Evolutionary conservation across 306 rosid genomes (phyloP), one percentile per base, ranked within the genome.

Genomic region (Inga leiocalycina): DNA sequence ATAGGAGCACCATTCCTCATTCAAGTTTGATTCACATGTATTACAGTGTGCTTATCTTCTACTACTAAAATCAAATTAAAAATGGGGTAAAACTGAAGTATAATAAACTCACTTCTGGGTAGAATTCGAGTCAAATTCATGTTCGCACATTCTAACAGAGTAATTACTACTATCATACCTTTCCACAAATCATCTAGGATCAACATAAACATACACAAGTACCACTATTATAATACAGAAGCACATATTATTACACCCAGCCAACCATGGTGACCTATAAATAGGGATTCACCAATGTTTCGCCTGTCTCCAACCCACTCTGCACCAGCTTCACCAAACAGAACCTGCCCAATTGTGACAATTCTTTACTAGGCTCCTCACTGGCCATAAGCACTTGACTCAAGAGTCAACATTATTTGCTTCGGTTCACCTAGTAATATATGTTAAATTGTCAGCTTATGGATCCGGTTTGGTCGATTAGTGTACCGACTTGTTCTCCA

Each of bases 401-500:
- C 49, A 46, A 71, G 75, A 12, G 76, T 22, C 76, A 45, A 10
- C 39, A 45, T 44, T 62, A 64, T 68, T 74, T 62, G 49, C 62
- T 76, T 66, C 86, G 49, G 65, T 37, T 48, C 72, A 43, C 73
- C 80, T 14, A 34, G 43, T 68, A 61, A 77, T 52, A 74, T 82
- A 74, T 67, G 54, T 77, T 83, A 72, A 79, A 67, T 32, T 80
- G 81, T 88, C 84, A 89, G 74, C 88, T 81, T 74, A 89, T 79
- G 79, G 88, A 87, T 85, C 94, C 94, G 14, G 87, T 74, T 83
- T 88, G 91, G 82, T 91, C 90, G 74, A 91, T 89, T 82, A 91
- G 86, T 49, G 91, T 91, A 69, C 92, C 92, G 32, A 91, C 91
- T 81, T 91, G 92, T 49, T 89, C 92, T 81, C 94, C 94, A 65